These are phyloP conservation scores for Paramecium sonneborni DNA, from an alignment of 73 alveolate genomes.

Conservation along the genomic window DNA sequence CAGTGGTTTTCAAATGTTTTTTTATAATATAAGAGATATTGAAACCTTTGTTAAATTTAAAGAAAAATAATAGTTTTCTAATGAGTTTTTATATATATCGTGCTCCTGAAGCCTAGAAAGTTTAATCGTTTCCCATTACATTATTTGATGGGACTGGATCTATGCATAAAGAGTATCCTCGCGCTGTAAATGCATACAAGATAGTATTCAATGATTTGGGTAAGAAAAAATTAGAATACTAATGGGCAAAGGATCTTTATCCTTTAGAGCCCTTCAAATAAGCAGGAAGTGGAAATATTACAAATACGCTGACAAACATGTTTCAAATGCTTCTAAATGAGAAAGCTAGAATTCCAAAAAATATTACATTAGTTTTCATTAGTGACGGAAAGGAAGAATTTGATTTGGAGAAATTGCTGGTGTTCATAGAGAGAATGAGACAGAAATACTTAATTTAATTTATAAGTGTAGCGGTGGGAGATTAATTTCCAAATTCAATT, in stretches of 20 bases:
- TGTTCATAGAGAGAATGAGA: not conserved
- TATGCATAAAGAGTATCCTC: not conserved
- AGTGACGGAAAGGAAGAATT: conserved; percentile 36
- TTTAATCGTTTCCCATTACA: not conserved
- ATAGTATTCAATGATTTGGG: not conserved
- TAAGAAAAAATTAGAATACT: not conserved
- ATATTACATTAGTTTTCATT: not conserved
- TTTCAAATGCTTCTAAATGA: not conserved
- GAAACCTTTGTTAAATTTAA: not conserved
- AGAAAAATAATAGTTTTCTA: not conserved
- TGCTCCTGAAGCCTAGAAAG: conserved; percentile 4
- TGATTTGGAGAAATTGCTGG: not conserved
- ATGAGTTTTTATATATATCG: conserved; percentile 22
- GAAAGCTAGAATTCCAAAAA: not conserved
- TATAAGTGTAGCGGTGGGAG: conserved; percentile 39
- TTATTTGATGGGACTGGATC: conserved; percentile 35
- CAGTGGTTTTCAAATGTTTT: not conserved
- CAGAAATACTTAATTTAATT: conserved; percentile 4
- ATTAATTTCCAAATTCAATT: conserved; percentile 4
- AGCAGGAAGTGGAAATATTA: not conserved
- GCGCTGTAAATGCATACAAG: not conserved
- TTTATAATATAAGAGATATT: not conserved
- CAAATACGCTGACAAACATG: not conserved
- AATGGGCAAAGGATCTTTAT: not conserved
- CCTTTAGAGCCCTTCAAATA: conserved; percentile 29